A percentile compares a stretch with the other conserved stretches of the same genome.
phyloP scores from a whole-genome alignment of 768 basidiomycete genomes.

The Lyophyllum shimeji region DNA sequence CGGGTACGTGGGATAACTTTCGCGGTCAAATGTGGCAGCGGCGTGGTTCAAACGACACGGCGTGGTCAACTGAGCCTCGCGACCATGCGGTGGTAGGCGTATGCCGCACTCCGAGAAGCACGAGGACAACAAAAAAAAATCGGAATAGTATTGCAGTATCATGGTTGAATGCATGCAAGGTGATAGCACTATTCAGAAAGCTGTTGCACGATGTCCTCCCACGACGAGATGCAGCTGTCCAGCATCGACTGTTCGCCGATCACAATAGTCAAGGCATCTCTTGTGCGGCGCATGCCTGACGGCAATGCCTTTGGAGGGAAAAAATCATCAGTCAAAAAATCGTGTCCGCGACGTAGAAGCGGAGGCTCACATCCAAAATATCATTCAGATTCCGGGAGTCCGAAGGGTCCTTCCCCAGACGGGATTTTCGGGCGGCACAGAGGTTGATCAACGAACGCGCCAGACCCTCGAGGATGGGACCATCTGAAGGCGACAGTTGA shows the following conservation, averaged over 20 bases:
- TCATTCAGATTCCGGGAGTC: constrained; percentile 29
- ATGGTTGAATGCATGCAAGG: too few species aligned
- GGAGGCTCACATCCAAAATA: constrained; percentile 34
- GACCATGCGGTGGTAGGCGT: not conserved
- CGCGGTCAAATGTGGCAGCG: not conserved
- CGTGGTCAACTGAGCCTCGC: not conserved
- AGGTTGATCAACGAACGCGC: constrained; percentile 26
- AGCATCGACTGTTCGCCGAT: constrained; percentile 53
- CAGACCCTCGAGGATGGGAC: constrained; percentile 5
- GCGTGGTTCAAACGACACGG: not conserved
- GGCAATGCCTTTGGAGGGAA: constrained; percentile 34
- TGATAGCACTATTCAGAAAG: not conserved
- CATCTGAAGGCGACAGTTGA: not conserved
- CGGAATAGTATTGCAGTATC: not conserved
- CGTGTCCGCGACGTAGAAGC: not conserved
- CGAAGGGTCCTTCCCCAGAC: constrained; percentile 25
- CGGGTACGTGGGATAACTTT: not conserved
- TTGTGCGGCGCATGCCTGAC: constrained; percentile 35
- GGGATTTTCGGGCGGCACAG: constrained; percentile 29
- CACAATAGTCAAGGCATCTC: constrained; percentile 43
- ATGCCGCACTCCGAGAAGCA: not conserved
- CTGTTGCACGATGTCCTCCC: constrained; percentile 27
- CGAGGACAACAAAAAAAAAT: not conserved
- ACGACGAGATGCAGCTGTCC: constrained; percentile 47
- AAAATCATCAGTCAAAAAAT: constrained; percentile 5